Conservation (phyloP, 2,329 filamentous ascomycete species). For the Penicillium sp. region DNA sequence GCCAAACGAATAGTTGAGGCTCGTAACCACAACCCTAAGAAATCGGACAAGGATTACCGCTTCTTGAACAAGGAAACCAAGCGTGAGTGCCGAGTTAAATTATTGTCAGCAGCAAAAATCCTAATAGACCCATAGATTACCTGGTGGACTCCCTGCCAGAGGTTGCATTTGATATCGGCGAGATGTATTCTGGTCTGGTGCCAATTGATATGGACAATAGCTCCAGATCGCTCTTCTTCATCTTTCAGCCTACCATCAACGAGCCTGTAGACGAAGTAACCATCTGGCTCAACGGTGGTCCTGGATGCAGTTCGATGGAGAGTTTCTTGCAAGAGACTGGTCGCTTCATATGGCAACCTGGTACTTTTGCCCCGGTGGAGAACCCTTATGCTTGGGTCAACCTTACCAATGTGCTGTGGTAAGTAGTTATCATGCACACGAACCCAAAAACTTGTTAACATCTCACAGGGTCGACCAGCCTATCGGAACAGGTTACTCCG, state of each 20-base stretch:
- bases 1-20: slow-evolving; percentile 20
- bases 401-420: slow-evolving; percentile 73
- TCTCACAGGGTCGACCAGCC: slow-evolving; percentile 35
- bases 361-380: slow-evolving; percentile 62
- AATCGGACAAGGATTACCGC: slow-evolving; percentile 24
- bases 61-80: slow-evolving; percentile 28
- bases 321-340: slow-evolving; percentile 76
- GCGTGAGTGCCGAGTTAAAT: slow-evolving; percentile 17
- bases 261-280: slow-evolving; percentile 45
- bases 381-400: slow-evolving; percentile 75
- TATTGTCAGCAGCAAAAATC: background rate
- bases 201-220: slow-evolving; percentile 53
- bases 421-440: slow-evolving; percentile 40
- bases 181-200: slow-evolving; percentile 51
- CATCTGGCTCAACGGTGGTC: slow-evolving; percentile 54
- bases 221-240: slow-evolving; percentile 47
- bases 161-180: slow-evolving; percentile 64
- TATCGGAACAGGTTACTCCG: slow-evolving; percentile 65
- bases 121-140: slow-evolving; percentile 44
- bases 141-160: slow-evolving; percentile 68
- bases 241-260: slow-evolving; percentile 48
- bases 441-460: background rate
- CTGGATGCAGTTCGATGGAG: slow-evolving; percentile 59
- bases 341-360: slow-evolving; percentile 68
- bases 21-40: slow-evolving; percentile 4